Evolutionary conservation across 768 basidiomycete species (phyloP).

Genomic region (Kwoniella shandongensis): DNA sequence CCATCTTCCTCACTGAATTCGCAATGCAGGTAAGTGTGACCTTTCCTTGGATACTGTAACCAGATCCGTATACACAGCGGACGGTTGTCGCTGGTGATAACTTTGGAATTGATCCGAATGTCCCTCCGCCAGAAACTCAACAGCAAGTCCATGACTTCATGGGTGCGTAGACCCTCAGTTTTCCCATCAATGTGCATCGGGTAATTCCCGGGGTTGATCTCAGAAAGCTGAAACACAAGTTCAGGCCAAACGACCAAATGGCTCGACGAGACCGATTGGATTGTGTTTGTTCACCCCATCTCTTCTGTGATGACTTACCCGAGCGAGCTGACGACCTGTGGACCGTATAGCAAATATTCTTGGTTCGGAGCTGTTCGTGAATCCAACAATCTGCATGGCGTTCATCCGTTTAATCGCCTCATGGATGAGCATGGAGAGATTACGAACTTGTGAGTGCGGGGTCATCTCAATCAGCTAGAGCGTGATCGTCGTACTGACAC

Average conservation of each 20-base stretch:
- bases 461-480: neutral
- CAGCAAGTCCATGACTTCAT: constrained; percentile 50
- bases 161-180: constrained; percentile 36
- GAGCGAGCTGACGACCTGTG: neutral
- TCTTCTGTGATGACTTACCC: too few relatives aligned
- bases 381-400: constrained; percentile 37
- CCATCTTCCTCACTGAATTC: constrained; percentile 42
- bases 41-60: too few relatives aligned
- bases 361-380: constrained; percentile 43
- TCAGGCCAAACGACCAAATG: constrained; percentile 43
- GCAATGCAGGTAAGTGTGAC: constrained; percentile 35
- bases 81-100: too few relatives aligned
- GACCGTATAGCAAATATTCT: constrained; percentile 26
- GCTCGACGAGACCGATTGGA: constrained; percentile 44
- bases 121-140: constrained; percentile 32
- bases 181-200: too few relatives aligned
- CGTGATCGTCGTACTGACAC: neutral
- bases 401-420: constrained; percentile 43
- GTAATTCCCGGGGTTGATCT: too few relatives aligned
- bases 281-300: constrained; percentile 23
- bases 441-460: constrained; percentile 29
- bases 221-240: neutral
- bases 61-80: too few relatives aligned
- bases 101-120: constrained; percentile 35
- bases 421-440: constrained; percentile 38